phyloP scores from a whole-genome alignment of 106 monocot species.

The Dioscorea dumetorum region DNA sequence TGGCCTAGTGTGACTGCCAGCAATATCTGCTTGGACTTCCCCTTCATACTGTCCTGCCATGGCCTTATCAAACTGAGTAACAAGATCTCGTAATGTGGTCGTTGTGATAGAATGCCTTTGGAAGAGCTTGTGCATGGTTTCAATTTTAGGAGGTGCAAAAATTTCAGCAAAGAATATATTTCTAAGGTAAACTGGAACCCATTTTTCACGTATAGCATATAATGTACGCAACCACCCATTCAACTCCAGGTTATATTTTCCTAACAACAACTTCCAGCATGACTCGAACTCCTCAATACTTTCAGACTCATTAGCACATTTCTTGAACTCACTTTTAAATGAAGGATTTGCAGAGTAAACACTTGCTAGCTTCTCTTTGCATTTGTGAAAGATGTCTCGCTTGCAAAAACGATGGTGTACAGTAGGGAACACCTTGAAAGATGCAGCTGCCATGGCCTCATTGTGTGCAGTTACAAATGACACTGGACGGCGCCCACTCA shows the following conservation, averaged over 20 bases:
- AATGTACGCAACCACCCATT: constrained; percentile 55
- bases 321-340: constrained; percentile 74
- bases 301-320: constrained; percentile 62
- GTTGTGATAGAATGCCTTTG: constrained; percentile 76
- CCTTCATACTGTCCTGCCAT: constrained; percentile 70
- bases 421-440: constrained; percentile 52
- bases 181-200: constrained; percentile 74
- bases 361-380: constrained; percentile 60
- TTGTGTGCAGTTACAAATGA: constrained; percentile 47
- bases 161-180: constrained; percentile 74
- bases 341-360: constrained; percentile 31
- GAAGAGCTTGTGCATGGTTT: constrained; percentile 79
- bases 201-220: constrained; percentile 53
- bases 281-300: constrained; percentile 55
- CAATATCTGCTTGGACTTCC: constrained; percentile 67
- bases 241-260: constrained; percentile 35
- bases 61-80: constrained; percentile 79
- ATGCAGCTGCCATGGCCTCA: constrained; percentile 36
- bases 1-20: constrained; percentile 38
- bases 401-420: constrained; percentile 57
- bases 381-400: constrained; percentile 50
- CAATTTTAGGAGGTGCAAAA: constrained; percentile 28
- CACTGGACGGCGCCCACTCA: constrained; percentile 53
- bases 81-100: constrained; percentile 58
- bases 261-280: constrained; percentile 48